Percentiles rank a stretch among this genome's conserved stretches.
These are phyloP conservation scores for Salix dunnii DNA, from an alignment of 345 rosid genomes.

Conservation along the genomic window DNA sequence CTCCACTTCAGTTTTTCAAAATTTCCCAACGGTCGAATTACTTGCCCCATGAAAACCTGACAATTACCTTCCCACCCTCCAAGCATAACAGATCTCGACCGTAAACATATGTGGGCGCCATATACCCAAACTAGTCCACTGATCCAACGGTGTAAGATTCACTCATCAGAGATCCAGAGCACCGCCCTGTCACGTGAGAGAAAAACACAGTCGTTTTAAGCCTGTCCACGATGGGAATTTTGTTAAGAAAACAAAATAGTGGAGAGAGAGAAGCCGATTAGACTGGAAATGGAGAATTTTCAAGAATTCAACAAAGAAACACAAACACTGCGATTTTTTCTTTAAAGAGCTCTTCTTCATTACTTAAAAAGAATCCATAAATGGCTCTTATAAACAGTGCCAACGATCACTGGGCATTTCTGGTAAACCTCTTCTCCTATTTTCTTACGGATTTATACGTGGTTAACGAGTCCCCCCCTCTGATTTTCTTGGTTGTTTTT, in stretches of 20 bases:
- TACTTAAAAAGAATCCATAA: not conserved
- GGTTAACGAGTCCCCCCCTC: not conserved
- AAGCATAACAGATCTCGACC: slow-evolving; percentile 13
- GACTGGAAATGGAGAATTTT: not conserved
- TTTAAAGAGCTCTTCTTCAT: not conserved
- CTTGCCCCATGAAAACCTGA: not conserved
- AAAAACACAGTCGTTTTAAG: not conserved
- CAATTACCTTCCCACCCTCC: not conserved
- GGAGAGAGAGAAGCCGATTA: not conserved
- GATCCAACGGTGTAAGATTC: not conserved
- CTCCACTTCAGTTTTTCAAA: slow-evolving; percentile 12
- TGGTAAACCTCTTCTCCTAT: slow-evolving; percentile 29
- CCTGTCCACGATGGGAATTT: not conserved
- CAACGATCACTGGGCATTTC: slow-evolving; percentile 48
- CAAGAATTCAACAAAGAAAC: not conserved
- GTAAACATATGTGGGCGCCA: not conserved
- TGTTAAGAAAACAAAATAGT: not conserved
- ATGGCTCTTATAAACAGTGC: slow-evolving; percentile 24
- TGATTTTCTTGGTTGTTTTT: not conserved
- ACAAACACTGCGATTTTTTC: not conserved
- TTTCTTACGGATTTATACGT: not conserved
- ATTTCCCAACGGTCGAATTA: slow-evolving; percentile 32
- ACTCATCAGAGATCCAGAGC: not conserved
- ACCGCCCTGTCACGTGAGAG: not conserved
- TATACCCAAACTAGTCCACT: not conserved